These are phyloP conservation scores for Tetrahymena borealis DNA, from an alignment of 73 alveolate species.

Conservation along the genomic window DNA sequence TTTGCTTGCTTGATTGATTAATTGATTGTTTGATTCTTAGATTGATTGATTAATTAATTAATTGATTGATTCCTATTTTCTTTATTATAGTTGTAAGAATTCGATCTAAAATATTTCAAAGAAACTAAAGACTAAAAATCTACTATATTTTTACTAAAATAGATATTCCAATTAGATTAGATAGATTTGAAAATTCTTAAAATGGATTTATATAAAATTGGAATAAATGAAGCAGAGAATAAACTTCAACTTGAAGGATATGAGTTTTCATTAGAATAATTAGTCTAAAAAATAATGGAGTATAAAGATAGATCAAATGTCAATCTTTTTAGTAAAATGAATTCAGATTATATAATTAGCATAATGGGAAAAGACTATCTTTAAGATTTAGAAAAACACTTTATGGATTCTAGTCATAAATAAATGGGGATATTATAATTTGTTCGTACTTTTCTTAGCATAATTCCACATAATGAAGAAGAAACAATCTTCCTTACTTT, in stretches of 20 bases:
- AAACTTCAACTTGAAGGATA: neutral
- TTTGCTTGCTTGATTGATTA: too few species aligned
- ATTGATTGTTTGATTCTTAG: too few species aligned
- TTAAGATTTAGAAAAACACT: neutral
- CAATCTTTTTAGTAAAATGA: neutral
- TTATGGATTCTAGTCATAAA: neutral
- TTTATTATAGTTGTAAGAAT: too few species aligned
- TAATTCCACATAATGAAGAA: neutral
- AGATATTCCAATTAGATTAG: too few species aligned
- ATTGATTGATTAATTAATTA: too few species aligned
- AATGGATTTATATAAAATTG: neutral
- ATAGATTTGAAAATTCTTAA: neutral
- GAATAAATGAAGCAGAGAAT: neutral
- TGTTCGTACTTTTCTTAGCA: neutral
- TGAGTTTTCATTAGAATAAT: neutral
- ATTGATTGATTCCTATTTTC: too few species aligned
- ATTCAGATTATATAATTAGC: neutral
- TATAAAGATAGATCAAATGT: neutral
- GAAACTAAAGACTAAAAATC: neutral
- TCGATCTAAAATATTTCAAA: too few species aligned
- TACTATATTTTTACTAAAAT: too few species aligned
- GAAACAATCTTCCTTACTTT: neutral
- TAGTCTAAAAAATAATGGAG: neutral
- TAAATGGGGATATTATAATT: neutral
- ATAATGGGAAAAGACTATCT: neutral